Evolutionary conservation across 2,329 filamentous ascomycete genomes (phyloP).

Genomic region (Scedosporium apiospermum): DNA sequence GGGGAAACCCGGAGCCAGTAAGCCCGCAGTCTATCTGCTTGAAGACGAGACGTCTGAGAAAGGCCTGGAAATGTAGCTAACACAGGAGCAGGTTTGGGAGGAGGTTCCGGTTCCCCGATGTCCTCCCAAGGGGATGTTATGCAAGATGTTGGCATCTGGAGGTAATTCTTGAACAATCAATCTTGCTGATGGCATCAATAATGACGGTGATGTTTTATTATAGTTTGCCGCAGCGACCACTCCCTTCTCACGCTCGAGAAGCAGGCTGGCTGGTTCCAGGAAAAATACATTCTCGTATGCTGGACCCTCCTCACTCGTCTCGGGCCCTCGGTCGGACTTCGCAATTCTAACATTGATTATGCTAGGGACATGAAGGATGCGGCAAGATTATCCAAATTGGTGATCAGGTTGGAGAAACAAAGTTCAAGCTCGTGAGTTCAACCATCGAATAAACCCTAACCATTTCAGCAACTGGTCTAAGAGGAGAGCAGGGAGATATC

Average conservation of each 20-base stretch:
- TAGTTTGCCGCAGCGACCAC: constrained; percentile 23
- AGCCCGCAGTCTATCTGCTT: background rate
- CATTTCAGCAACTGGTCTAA: background rate
- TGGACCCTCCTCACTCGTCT: background rate
- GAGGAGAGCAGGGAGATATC: constrained; percentile 16
- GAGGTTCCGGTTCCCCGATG: constrained; percentile 18
- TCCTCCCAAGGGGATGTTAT: constrained; percentile 17
- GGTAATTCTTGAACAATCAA: constrained; percentile 9
- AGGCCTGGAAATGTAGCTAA: background rate
- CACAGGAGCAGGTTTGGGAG: constrained; percentile 14
- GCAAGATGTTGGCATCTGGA: constrained; percentile 24
- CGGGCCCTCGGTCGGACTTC: background rate
- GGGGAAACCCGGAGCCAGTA: constrained; percentile 18
- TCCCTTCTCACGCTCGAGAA: constrained; percentile 19
- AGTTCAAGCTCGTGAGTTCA: constrained; percentile 11
- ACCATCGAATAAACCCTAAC: background rate
- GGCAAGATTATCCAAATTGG: constrained; percentile 16
- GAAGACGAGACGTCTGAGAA: background rate
- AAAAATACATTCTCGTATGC: constrained; percentile 15
- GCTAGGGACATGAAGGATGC: constrained; percentile 17
- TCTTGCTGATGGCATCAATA: background rate
- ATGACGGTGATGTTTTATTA: background rate
- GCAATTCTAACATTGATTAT: background rate
- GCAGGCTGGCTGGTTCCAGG: constrained; percentile 18
- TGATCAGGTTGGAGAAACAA: constrained; percentile 8